These are phyloP conservation scores for Clarireedia hainanense DNA, from an alignment of 2,329 filamentous ascomycete species.

Conservation along the genomic window DNA sequence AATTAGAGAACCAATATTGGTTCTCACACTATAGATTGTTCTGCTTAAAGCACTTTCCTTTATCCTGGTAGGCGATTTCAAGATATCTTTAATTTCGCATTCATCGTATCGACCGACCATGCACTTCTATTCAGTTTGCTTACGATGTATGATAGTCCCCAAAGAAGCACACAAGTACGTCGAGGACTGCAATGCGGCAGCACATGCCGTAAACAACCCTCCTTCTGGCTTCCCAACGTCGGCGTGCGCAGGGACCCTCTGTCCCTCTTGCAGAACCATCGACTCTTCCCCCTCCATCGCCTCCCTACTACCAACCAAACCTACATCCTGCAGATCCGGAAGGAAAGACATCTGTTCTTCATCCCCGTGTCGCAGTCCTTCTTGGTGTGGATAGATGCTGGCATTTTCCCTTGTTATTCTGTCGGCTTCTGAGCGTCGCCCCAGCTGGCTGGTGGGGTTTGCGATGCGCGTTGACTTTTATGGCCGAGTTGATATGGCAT, in stretches of 20 bases:
- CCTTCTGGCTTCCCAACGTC: constrained; percentile 27
- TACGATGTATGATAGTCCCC: not conserved
- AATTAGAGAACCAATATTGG: too few relatives aligned
- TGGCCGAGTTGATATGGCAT: constrained; percentile 53
- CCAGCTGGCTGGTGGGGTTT: constrained; percentile 67
- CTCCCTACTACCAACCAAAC: constrained; percentile 16
- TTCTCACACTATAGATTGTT: too few relatives aligned
- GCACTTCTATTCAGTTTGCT: not conserved
- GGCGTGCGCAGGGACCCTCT: constrained; percentile 10
- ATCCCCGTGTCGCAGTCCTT: constrained; percentile 71
- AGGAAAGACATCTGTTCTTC: constrained; percentile 42
- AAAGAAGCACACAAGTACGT: not conserved
- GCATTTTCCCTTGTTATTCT: constrained; percentile 65
- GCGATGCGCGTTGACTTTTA: constrained; percentile 58
- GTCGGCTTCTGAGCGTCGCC: constrained; percentile 62
- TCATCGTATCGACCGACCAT: not conserved
- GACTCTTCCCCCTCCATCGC: constrained; percentile 4
- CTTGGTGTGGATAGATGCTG: constrained; percentile 65
- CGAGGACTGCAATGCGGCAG: constrained; percentile 28
- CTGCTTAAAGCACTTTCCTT: not conserved
- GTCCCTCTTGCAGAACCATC: constrained; percentile 4
- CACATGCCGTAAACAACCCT: constrained; percentile 27
- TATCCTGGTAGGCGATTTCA: not conserved
- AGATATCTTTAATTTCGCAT: not conserved
- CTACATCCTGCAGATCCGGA: constrained; percentile 22